Conservation (phyloP, 1,284 basidiomycete species). For the Naganishia liquefaciens region DNA sequence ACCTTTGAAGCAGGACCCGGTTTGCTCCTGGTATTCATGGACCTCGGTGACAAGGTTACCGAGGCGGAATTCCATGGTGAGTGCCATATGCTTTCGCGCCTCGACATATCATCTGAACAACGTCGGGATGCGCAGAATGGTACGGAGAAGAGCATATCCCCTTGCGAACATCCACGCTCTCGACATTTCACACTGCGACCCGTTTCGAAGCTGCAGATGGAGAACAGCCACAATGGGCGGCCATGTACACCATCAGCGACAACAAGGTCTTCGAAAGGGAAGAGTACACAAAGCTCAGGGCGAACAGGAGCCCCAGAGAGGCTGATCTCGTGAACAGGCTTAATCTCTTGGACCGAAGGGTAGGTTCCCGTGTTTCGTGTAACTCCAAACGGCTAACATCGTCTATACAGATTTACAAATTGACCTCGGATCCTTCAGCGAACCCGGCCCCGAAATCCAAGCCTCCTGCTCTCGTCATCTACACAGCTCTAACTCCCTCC, state of each 20-base stretch:
- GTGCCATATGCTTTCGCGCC: neutral
- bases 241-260: constrained; percentile 33
- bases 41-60: constrained; percentile 32
- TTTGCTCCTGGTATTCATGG: constrained; percentile 33
- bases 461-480: constrained; percentile 28
- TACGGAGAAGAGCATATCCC: constrained; percentile 35
- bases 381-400: neutral
- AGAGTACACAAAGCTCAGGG: constrained; percentile 32
- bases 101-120: neutral
- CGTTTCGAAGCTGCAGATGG: constrained; percentile 27
- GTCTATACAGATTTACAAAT: constrained; percentile 31
- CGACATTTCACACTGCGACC: constrained; percentile 28
- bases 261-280: constrained; percentile 30
- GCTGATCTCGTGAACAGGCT: constrained; percentile 28
- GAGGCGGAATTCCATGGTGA: constrained; percentile 33
- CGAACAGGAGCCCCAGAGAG: constrained; percentile 30
- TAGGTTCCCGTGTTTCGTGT: neutral
- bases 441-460: constrained; percentile 25
- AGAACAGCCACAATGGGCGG: constrained; percentile 29
- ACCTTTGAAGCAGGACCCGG: constrained; percentile 30
- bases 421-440: constrained; percentile 17
- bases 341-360: constrained; percentile 30
- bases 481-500: constrained; percentile 27
- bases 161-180: constrained; percentile 29
- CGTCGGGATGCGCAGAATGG: constrained; percentile 25